Percentiles rank a stretch among this genome's conserved stretches.
Conservation (phyloP, 805 yeast genomes). For the Pichia sporocuriosa region DNA sequence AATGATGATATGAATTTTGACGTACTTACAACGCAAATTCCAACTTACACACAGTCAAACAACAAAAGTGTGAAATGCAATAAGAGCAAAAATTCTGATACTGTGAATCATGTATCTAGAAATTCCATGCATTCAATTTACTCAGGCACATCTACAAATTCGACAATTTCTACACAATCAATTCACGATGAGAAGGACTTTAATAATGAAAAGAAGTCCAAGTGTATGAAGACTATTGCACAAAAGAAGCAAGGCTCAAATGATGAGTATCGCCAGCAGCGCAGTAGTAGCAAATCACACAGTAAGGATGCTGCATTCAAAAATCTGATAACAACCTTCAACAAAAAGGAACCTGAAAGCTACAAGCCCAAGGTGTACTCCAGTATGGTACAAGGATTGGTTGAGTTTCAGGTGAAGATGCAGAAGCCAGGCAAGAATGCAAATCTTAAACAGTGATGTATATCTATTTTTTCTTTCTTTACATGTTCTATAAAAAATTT, state of each 20-base stretch:
- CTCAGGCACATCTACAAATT: slow-evolving; percentile 1
- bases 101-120: neutral
- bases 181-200: neutral
- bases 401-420: slow-evolving; percentile 28
- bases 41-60: too few species aligned
- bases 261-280: neutral
- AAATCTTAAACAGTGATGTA: neutral
- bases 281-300: neutral
- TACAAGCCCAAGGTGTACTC: slow-evolving; percentile 25
- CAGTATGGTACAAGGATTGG: slow-evolving; percentile 27
- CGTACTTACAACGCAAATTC: too few species aligned
- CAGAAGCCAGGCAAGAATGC: neutral
- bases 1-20: too few species aligned
- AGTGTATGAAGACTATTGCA: neutral
- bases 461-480: neutral
- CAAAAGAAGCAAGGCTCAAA: neutral
- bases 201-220: neutral
- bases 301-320: slow-evolving; percentile 14
- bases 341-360: slow-evolving; percentile 23
- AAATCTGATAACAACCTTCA: slow-evolving; percentile 28
- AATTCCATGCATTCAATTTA: slow-evolving; percentile 1
- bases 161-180: slow-evolving; percentile 3
- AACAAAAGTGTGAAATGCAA: too few species aligned
- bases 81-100: too few species aligned
- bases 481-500: too few species aligned